A percentile compares a stretch with the other conserved stretches of the same genome.
These are phyloP conservation scores for Stemphylium lycopersici DNA, from an alignment of 2,329 filamentous ascomycete genomes.

Conservation along the genomic window DNA sequence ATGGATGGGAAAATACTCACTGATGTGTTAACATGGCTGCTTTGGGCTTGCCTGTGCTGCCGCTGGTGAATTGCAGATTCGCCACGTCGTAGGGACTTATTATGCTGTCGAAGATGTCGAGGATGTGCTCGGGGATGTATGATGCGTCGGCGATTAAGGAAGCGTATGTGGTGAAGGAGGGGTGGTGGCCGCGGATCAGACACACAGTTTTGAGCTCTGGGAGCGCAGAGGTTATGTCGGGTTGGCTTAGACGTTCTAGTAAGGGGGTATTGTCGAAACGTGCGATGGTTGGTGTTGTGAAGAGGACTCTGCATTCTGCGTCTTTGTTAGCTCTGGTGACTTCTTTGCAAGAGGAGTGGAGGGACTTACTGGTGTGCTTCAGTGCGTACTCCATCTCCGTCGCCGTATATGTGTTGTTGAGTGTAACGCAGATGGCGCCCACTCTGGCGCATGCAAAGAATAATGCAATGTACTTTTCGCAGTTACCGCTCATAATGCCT, in stretches of 20 bases:
- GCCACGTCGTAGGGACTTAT: slow-evolving; percentile 44
- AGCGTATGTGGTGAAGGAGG: slow-evolving; percentile 65
- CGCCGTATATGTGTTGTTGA: slow-evolving; percentile 83
- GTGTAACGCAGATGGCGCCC: slow-evolving; percentile 66
- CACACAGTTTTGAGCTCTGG: slow-evolving; percentile 42
- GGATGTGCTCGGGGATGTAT: slow-evolving; percentile 40
- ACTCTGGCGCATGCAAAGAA: slow-evolving; percentile 71
- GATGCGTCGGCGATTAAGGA: slow-evolving; percentile 56
- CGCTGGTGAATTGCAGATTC: slow-evolving; percentile 49
- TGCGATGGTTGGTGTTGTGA: slow-evolving; percentile 73
- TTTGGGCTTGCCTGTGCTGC: slow-evolving; percentile 48
- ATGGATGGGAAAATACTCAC: slow-evolving; percentile 27
- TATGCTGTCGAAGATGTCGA: slow-evolving; percentile 45
- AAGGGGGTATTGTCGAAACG: slow-evolving; percentile 67
- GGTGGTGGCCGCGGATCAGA: slow-evolving; percentile 40
- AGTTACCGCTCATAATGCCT: slow-evolving; percentile 73
- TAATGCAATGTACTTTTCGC: slow-evolving; percentile 65
- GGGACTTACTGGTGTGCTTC: slow-evolving; percentile 66
- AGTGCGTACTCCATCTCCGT: slow-evolving; percentile 74
- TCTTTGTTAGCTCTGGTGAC: background rate
- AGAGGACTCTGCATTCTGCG: slow-evolving; percentile 72
- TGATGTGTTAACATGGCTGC: slow-evolving; percentile 50
- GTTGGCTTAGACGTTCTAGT: slow-evolving; percentile 49
- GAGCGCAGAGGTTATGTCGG: slow-evolving; percentile 24
- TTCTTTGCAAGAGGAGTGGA: background rate